Base-by-base conservation (phyloP, 257 asterid species). In the Solanum virginianum region DNA sequence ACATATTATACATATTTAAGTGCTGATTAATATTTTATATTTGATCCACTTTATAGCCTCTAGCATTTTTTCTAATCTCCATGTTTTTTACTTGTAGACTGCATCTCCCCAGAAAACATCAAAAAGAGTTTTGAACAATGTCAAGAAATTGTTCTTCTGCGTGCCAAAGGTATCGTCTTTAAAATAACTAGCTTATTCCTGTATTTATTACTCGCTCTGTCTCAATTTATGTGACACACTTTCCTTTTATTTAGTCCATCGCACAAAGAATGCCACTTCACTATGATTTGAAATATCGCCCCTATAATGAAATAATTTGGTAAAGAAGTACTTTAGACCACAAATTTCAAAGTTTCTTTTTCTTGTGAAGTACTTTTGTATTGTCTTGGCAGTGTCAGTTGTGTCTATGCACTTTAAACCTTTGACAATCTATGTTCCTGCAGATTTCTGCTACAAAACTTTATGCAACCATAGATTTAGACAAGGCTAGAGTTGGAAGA, bases 391-490 rank as follows among this genome's bases (percentile, higher is more conserved):
- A n/a, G 36, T 5, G 12, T 70, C 39, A 55, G 57, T 65, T 65
- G n/a, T 65, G 17, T 65, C n/a, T 14, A 32, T 26, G 15, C 15
- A n/a, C 41, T 29, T 29, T 3, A 56, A 77, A 26, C 51, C 2
- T n/a, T 43, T 49, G 10, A 26, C n/a, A 47, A 56, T 6, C 4
- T 80, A 24, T 41, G 32, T 74, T 56, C 15, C 20, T 57, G 74
- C 89, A 95, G 99, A 84, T 91, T 68, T 89, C 87, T 22, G 94
- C 94, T 39, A 86, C 92, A 16, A 87, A 87, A 77, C 54, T 93
- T 51, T 96, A 94, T 71, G 97, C 98, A 43, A 92, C 98, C 10
- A 87, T 96, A 6, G 98, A 96, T 72, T 83, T 96, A 17, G 95
- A 91, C 68, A 85, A 91, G 86, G 98, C 97, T 1, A 86, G 98